Evolutionary conservation across 176 grass and related monocot species (phyloP).

Genomic region (Stipa capillata): DNA sequence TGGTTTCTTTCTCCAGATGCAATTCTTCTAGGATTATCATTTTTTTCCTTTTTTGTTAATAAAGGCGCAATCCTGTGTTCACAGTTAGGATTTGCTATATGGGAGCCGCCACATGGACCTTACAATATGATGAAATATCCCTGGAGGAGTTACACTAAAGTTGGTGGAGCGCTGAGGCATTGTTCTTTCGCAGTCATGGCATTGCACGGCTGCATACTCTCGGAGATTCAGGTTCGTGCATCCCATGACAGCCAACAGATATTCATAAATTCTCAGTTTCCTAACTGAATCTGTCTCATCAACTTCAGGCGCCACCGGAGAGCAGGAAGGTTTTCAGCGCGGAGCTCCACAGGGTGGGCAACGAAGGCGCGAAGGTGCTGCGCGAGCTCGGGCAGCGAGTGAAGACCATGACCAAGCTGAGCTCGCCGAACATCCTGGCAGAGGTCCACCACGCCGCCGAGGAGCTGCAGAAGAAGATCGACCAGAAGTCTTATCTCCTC

Average conservation of each 20-base stretch:
- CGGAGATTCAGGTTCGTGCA: constrained; percentile 77
- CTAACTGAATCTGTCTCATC: neutral
- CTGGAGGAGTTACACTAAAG: constrained; percentile 74
- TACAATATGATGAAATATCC: constrained; percentile 89
- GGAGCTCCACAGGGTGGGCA: constrained; percentile 68
- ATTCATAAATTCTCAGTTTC: neutral
- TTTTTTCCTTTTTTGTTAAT: neutral
- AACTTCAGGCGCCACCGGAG: constrained; percentile 56
- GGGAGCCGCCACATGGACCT: constrained; percentile 91
- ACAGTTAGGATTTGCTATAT: constrained; percentile 85
- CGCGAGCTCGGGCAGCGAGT: constrained; percentile 62
- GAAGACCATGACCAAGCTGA: constrained; percentile 67
- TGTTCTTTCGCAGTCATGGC: constrained; percentile 94
- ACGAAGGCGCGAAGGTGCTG: constrained; percentile 66
- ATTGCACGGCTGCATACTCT: constrained; percentile 90
- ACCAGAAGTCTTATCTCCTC: constrained; percentile 70
- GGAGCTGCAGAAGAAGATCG: constrained; percentile 78
- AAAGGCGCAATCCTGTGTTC: neutral
- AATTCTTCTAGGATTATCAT: neutral
- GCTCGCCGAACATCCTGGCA: constrained; percentile 48
- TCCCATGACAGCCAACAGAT: neutral
- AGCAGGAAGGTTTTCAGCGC: constrained; percentile 55
- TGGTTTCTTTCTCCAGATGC: neutral
- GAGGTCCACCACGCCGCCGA: constrained; percentile 68
- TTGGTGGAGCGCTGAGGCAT: constrained; percentile 81